A percentile compares a stretch with the other conserved stretches of the same genome.
phyloP scores from a whole-genome alignment of 2,329 filamentous ascomycete genomes.

The Phaeosphaeria sp. region DNA sequence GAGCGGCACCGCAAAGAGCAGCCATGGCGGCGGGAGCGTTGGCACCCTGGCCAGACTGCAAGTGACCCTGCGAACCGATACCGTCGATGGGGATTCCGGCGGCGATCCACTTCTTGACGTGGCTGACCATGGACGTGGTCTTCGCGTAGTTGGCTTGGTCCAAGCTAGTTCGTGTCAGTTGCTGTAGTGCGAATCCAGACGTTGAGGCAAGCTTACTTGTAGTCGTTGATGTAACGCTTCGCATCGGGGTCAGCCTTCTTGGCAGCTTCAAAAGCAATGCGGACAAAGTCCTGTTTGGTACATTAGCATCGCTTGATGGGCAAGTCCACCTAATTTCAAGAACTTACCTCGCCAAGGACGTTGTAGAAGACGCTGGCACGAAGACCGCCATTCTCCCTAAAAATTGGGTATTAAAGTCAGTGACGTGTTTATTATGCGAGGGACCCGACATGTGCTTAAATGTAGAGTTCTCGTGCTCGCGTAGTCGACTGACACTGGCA shows the following conservation, averaged over 20 bases:
- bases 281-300: conserved; percentile 61
- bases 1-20: conserved; percentile 60
- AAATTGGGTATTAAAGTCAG: too few species aligned
- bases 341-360: conserved; percentile 73
- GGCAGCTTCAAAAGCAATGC: conserved; percentile 75
- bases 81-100: conserved; percentile 71
- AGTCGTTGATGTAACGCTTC: conserved; percentile 80
- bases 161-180: conserved; percentile 58
- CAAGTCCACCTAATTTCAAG: not conserved
- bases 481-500: too few species aligned
- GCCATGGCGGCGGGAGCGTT: conserved; percentile 57
- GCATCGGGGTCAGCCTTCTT: conserved; percentile 70
- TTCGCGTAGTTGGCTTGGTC: conserved; percentile 68
- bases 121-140: conserved; percentile 61
- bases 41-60: conserved; percentile 58
- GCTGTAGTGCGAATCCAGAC: not conserved
- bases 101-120: conserved; percentile 71
- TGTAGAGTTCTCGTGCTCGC: too few species aligned
- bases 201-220: conserved; percentile 47
- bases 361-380: conserved; percentile 70
- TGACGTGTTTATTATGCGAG: too few species aligned
- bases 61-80: conserved; percentile 58
- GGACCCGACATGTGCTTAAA: too few species aligned
- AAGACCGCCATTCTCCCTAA: conserved; percentile 66
- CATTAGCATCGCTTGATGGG: not conserved